Base-by-base conservation (phyloP, 106 monocot species). In the Cymbidium sinense region DNA sequence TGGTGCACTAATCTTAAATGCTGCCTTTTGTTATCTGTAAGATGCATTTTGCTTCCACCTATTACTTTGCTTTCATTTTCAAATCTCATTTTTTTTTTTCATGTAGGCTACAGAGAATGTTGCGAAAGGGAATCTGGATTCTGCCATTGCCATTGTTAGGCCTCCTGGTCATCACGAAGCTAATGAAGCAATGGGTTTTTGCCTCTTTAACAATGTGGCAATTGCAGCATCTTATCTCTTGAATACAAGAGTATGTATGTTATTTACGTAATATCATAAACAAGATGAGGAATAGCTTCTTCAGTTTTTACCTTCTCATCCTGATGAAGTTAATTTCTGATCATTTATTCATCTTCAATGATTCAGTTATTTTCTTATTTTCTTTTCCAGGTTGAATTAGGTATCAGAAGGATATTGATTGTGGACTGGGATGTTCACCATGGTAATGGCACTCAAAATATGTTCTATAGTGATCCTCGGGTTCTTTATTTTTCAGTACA, bases 341-440 rank as follows among this genome's bases (percentile, higher is more conserved):
- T 62, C 51, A 27, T 43, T 0, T 79, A 31, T 33, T 67, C 67
- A 67, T 30, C 10, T 67, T 67, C 31, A 37, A 47, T 12, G 34
- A 8, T 19, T 47, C 11, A 2, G 17, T 65, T 21, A 17, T 78
- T 34, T 11, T 30, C 23, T 64, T 34, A 71, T 62, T n/a, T 43
- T 65, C 80, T 86, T 8, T 77, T 86, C n/a, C 86, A 99, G 99
- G 79, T 85, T 43, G 99, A 95, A 69, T 80, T 99, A 76, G 92
- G 99, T 27, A 86, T 99, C 30, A 86, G 83, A 43, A 99, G 86
- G 82, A 99, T 99, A 77, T 65, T 99, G 37, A 95, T 99, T 77
- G 99, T 99, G 43, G 99, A 99, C 82, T 99, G 99, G 99, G 99
- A 99, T 86, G 92, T 99, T 58, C 99, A 99, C 84, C 99, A 99